These are phyloP conservation scores for Galerina sulciceps DNA, from an alignment of 768 basidiomycete species.

Conservation along the genomic window DNA sequence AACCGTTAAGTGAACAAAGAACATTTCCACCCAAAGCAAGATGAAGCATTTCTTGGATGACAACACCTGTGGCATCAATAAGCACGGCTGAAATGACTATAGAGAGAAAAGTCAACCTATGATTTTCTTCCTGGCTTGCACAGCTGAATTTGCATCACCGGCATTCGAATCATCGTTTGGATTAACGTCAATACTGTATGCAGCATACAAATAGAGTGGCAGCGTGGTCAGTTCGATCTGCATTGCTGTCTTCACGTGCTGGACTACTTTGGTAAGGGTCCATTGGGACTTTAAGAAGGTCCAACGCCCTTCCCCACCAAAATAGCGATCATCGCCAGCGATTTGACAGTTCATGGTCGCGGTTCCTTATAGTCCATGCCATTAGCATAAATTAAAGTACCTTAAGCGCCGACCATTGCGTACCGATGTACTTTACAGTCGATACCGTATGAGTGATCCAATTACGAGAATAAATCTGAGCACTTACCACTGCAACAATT, in stretches of 20 bases:
- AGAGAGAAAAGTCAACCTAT: neutral
- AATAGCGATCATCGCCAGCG: too few species aligned
- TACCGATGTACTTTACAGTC: too few species aligned
- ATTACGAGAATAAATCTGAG: too few species aligned
- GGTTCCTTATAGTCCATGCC: too few species aligned
- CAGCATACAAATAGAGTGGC: constrained; percentile 4
- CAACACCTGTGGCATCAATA: neutral
- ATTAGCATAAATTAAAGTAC: too few species aligned
- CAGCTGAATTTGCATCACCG: neutral
- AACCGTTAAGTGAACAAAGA: neutral
- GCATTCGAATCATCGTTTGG: neutral
- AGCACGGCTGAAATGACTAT: neutral
- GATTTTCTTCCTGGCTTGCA: neutral
- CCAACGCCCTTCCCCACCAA: too few species aligned
- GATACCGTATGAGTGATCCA: too few species aligned
- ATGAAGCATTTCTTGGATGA: constrained; percentile 7
- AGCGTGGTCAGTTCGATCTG: constrained; percentile 6
- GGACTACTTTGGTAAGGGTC: neutral
- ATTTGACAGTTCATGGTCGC: too few species aligned
- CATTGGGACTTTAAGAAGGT: too few species aligned
- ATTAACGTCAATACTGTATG: constrained; percentile 1
- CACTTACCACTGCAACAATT: too few species aligned
- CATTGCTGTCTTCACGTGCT: constrained; percentile 7
- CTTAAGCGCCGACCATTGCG: too few species aligned
- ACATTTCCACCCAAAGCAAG: constrained; percentile 1